Evolutionary conservation across 352 stramenopile species (phyloP).

Genomic region (Pythium rishiriense): DNA sequence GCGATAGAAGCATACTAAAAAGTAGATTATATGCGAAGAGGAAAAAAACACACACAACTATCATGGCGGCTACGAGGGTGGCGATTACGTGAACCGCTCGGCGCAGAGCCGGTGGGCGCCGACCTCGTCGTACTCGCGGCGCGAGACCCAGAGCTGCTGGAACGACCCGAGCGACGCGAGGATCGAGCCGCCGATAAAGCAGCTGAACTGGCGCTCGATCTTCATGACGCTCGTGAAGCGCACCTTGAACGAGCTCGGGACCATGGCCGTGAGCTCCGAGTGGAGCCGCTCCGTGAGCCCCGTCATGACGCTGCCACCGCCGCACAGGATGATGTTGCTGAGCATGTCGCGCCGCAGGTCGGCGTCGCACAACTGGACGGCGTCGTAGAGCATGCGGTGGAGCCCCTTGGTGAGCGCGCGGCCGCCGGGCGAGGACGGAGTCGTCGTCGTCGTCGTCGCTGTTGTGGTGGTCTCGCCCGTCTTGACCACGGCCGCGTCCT

Average conservation of each 20-base stretch:
- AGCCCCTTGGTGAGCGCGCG: slow-evolving; percentile 66
- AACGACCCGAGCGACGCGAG: slow-evolving; percentile 86
- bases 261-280: slow-evolving; percentile 69
- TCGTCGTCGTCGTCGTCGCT: slow-evolving; percentile 46
- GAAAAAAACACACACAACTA: no score
- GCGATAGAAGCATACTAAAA: not conserved
- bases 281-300: slow-evolving; percentile 84
- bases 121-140: slow-evolving; percentile 82
- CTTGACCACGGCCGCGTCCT: slow-evolving; percentile 20
- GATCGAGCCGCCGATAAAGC: slow-evolving; percentile 88
- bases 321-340: slow-evolving; percentile 86
- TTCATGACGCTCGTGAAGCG: slow-evolving; percentile 83
- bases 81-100: slow-evolving; percentile 58
- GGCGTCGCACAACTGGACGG: slow-evolving; percentile 79
- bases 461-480: slow-evolving; percentile 25
- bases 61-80: no score
- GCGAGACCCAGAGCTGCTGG: slow-evolving; percentile 88
- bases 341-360: slow-evolving; percentile 85
- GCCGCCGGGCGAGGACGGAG: slow-evolving; percentile 37
- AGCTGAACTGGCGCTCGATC: slow-evolving; percentile 85
- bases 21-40: no score
- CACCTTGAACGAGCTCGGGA: slow-evolving; percentile 85
- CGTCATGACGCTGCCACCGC: slow-evolving; percentile 68
- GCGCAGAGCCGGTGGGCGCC: slow-evolving; percentile 65
- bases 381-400: slow-evolving; percentile 81